A percentile compares a stretch with the other conserved stretches of the same genome.
These are phyloP conservation scores for Bruguiera hainesii DNA, from an alignment of 441 rosid genomes.

Conservation along the genomic window DNA sequence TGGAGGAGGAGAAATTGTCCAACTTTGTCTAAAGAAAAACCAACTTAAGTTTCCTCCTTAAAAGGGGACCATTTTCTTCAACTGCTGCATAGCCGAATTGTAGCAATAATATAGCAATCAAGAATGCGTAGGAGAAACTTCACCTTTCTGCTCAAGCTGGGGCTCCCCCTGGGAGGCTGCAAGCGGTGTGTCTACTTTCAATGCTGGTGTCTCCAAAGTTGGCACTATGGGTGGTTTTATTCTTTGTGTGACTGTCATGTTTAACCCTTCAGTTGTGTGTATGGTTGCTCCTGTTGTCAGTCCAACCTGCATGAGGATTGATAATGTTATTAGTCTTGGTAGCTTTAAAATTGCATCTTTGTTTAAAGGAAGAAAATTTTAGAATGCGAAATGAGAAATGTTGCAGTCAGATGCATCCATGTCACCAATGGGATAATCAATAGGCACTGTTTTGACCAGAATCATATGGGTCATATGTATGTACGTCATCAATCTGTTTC, in stretches of 20 bases:
- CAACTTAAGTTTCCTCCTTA: too few relatives aligned
- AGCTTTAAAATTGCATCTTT: too few relatives aligned
- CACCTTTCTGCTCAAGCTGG: constrained; percentile 40
- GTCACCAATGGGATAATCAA: too few relatives aligned
- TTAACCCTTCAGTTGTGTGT: constrained; percentile 89
- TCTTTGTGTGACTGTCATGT: constrained; percentile 63
- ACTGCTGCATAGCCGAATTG: background rate
- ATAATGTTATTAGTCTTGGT: background rate
- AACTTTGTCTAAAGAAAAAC: too few relatives aligned
- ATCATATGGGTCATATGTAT: too few relatives aligned
- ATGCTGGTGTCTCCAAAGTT: constrained; percentile 35
- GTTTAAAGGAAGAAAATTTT: too few relatives aligned
- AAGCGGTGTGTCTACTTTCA: constrained; percentile 31
- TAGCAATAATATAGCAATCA: constrained; percentile 18
- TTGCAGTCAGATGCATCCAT: too few relatives aligned
- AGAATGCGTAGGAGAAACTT: constrained; percentile 54
- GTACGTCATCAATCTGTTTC: too few relatives aligned
- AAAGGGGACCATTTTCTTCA: too few relatives aligned
- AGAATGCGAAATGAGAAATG: too few relatives aligned
- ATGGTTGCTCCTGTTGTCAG: constrained; percentile 99
- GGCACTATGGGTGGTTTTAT: constrained; percentile 49
- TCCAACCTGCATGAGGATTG: constrained; percentile 51
- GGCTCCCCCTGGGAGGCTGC: constrained; percentile 25
- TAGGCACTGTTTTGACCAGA: too few relatives aligned
- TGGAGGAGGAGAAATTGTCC: too few relatives aligned